Evolutionary conservation across 2,329 filamentous ascomycete species (phyloP).

Genomic region (Diplodia corticola): DNA sequence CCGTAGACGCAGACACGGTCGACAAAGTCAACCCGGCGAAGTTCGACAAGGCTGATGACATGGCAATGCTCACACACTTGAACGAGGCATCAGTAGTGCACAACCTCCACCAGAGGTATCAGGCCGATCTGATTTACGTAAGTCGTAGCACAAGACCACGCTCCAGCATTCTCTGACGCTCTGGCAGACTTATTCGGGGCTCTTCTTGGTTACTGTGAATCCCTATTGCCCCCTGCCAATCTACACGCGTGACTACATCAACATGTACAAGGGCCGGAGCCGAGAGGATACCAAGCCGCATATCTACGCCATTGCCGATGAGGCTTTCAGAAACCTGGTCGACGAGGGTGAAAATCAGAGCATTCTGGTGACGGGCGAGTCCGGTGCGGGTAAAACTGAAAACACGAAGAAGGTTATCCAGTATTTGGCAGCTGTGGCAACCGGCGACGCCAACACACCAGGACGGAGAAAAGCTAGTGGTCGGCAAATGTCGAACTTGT

Average conservation of each 20-base stretch:
- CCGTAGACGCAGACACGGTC: constrained; percentile 81
- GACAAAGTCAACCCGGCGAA: constrained; percentile 99
- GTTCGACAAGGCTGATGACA: constrained; percentile 98
- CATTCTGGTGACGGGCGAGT: constrained; percentile 96
- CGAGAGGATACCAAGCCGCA: constrained; percentile 95
- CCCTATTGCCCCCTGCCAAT: constrained; percentile 94
- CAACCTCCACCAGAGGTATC: constrained; percentile 92
- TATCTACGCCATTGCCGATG: constrained; percentile 96
- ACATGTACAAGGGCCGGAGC: constrained; percentile 92
- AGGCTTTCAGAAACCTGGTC: constrained; percentile 92
- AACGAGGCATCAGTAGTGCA: constrained; percentile 98
- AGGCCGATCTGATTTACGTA: constrained; percentile 87
- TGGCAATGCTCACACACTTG: constrained; percentile 96
- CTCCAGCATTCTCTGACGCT: not conserved
- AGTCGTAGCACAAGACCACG: constrained; percentile 30
- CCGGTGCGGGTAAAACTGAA: constrained; percentile 95
- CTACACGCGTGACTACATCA: constrained; percentile 94
- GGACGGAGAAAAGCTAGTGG: constrained; percentile 56
- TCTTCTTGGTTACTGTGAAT: constrained; percentile 96
- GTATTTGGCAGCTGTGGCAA: constrained; percentile 91
- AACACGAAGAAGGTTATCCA: constrained; percentile 99
- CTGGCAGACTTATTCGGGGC: constrained; percentile 84
- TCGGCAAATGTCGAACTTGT: constrained; percentile 78
- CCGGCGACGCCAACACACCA: constrained; percentile 77
- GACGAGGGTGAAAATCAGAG: constrained; percentile 96